Base-by-base conservation (phyloP, 352 stramenopile species). In the Phytopythium mirpurense region DNA sequence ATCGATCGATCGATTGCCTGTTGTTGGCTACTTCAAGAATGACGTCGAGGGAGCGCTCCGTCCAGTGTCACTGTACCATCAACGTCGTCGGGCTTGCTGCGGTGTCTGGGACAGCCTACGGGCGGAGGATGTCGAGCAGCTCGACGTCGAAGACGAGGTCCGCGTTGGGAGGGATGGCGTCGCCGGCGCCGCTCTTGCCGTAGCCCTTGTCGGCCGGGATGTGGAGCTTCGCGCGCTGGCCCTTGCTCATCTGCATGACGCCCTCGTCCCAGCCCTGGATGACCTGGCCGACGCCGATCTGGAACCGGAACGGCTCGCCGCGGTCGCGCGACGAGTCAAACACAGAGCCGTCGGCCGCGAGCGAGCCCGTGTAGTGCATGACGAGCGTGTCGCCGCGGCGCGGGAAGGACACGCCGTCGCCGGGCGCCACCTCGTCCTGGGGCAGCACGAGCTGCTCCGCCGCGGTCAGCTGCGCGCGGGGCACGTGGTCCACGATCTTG, bases 221-320 rank as follows among this genome's bases (percentile, higher is more conserved):
- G 45, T 83, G 63, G 6, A 99, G 76, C 19, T 84, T 78, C 0
- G 94, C 89, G 59, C 91, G 95, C 74, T 98, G 90, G 26, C 95
- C 94, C 46, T 98, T 86, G 55, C 75, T 96, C 95, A 99, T 98
- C 67, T 90, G 72, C 70, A 97, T 77, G 26, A 99, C 92, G 19
- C 94, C 85, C 59, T 98, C 88, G 65, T 98, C 94, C 94, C 92
- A 98, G 41, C 94, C 94, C 59, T 93, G 81, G 68, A 98, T 98
- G 14, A 98, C 93, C 62, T 96, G 79, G 10, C 80, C 83, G 14
- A 86, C 69, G 34, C 81, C 81, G 43, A 93, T 84, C 45, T 78
- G 68, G 64, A 93, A 93, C 62, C 86, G 65, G 65, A 93, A 93
- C 16, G 83, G 83, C 65, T 86, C 62, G 5, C 71, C 75, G 43